Evolutionary conservation across 345 rosid species (phyloP), one percentile per base, ranked within the genome.

Genomic region (Brassica juncea): DNA sequence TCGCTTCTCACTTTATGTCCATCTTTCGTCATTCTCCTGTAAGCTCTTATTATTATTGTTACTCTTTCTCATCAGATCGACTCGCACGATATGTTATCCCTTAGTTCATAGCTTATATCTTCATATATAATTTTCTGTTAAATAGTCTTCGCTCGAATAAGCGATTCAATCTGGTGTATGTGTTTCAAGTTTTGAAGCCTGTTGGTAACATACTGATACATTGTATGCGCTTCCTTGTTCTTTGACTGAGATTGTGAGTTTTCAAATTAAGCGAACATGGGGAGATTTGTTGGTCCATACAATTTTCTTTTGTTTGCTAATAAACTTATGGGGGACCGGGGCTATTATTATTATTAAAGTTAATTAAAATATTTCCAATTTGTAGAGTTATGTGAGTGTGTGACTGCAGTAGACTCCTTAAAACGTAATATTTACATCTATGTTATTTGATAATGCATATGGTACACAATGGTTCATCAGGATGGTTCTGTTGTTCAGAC

Each of bases 391-490:
- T 69, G 3, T 27, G 52, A 6, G 6, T 15, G 64, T 21, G 65
- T 21, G 65, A 32, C 30, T 55, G 19, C 49, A 32, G 44, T 69
- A 69, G 19, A 25, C 64, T 15, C 44, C 34, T 52, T 5, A 15
- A 55, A 32, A 16, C 30, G 16, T 28, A 47, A 14, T 14, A 47
- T 14, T 47, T 47, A 14, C 55, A 47, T 11, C 16, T 47, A 6
- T n/a, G 5, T 52, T 52, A n/a, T n/a, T 52, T 71, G 21, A 7
- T 71, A 42, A 57, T 84, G 79, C 85, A 95, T 98, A 87, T 95
- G 99, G 99, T 93, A 91, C 72, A 88, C 98, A 0, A 88, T 93
- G 97, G 97, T 91, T 6, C 93, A 93, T 84, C 91, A 94, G 31
- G 94, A 93, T 81, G 99, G 98, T 47, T 91, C 98, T 30, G 77